Conservation (phyloP, 2,329 filamentous ascomycete species). For the Colletotrichum sp. region DNA sequence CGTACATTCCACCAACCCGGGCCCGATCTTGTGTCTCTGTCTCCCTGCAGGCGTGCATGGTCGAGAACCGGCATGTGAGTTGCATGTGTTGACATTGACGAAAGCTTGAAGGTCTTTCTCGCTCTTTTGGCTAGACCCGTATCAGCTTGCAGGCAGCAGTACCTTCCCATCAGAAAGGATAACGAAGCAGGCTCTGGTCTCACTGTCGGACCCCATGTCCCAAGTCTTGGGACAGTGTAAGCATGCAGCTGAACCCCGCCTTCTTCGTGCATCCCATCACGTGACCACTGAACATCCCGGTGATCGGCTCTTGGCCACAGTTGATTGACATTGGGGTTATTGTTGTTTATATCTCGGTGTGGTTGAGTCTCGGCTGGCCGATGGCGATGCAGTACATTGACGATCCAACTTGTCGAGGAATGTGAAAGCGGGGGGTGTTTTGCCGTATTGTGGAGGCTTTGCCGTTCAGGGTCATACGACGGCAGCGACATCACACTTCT, state of each 20-base stretch:
- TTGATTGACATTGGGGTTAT: neutral
- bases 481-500: neutral
- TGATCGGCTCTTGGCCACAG: neutral
- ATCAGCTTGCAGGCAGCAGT: neutral
- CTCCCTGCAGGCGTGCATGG: neutral
- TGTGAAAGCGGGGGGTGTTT: neutral
- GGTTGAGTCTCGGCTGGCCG: neutral
- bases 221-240: neutral
- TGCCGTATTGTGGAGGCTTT: neutral
- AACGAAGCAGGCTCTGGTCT: neutral
- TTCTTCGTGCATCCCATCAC: neutral
- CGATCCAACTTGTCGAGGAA: neutral
- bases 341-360: neutral
- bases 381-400: neutral
- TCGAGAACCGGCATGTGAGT: neutral
- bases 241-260: neutral
- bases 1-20: neutral
- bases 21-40: neutral
- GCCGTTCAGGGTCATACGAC: neutral
- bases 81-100: neutral
- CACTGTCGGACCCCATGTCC: neutral
- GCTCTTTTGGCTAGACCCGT: neutral
- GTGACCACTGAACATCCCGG: neutral
- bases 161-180: neutral
- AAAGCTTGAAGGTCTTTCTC: neutral